Base-by-base conservation (phyloP, 805 yeast species). In the Monosporozyma aerobia region DNA sequence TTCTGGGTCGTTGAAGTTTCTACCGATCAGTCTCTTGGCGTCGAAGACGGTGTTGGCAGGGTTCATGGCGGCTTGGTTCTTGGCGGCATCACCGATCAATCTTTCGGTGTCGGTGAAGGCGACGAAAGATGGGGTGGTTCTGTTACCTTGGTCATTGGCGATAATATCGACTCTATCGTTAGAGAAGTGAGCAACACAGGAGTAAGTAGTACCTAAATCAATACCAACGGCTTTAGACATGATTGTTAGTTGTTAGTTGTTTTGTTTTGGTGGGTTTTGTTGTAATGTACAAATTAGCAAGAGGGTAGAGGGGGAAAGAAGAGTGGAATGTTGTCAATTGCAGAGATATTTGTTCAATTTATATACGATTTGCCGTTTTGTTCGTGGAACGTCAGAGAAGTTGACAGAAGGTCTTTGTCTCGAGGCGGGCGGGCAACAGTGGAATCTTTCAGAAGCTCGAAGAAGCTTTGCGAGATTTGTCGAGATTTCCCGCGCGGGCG, bases 81-180 rank as follows among this genome's bases (percentile, higher is more conserved):
- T 92, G 56, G 97, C 98, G 62, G 97, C 59, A 53, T 56, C 59
- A 56, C 59, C 59, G 39, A 56, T 56, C 30, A 56, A 53, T 56
- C 59, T 56, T 77, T 92, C 98, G 43, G 90, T 80, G 69, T 89
- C 97, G 32, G 96, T 89, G 81, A 90, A 90, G 50, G 96, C 97
- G 57, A 92, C 97, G 70, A 87, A 90, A 37, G 97, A 90, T 39
- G 97, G 97, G 19, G 97, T 90, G 57, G 96, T 92, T 79, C 97
- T 87, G 80, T 92, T 90, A 78, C 98, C 98, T 77, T 92, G 97
- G 73, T 90, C 97, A 69, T 90, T 90, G 64, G 97, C 97, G 66
- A 90, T 82, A 68, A 90, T 90, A 69, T 92, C 97, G 55, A 90
- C 97, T 64, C 95, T 78, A 69, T 87, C 95, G 64, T 86, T 85